Conservation (phyloP, 192 early-diverging fungal genomes). For the Coemansia sp. region DNA sequence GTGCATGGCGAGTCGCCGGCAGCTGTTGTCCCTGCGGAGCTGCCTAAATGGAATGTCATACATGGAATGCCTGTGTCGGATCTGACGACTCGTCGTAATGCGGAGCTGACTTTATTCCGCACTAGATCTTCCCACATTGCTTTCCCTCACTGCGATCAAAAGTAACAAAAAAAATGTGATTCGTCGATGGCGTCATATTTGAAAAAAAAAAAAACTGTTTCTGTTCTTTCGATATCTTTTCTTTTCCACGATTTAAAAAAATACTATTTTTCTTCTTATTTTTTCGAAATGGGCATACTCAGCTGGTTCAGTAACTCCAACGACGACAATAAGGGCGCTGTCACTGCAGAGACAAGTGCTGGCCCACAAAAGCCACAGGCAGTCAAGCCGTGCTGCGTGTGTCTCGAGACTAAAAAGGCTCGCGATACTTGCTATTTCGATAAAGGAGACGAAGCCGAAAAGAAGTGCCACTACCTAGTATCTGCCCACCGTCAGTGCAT, state of each 20-base stretch:
- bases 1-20: constrained; percentile 17
- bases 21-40: constrained; percentile 9
- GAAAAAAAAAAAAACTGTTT: not conserved
- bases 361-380: not conserved
- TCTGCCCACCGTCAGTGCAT: constrained; percentile 88
- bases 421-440: constrained; percentile 89
- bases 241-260: not conserved
- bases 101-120: constrained; percentile 19
- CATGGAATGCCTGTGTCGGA: not conserved
- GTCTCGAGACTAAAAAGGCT: constrained; percentile 90
- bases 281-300: constrained; percentile 9
- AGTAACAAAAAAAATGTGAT: not conserved
- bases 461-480: constrained; percentile 87
- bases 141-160: not conserved
- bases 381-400: constrained; percentile 95
- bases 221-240: not conserved
- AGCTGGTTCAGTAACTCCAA: not conserved
- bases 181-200: not conserved
- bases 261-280: not conserved
- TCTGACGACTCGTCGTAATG: constrained; percentile 14
- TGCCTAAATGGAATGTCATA: constrained; percentile 13
- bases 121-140: not conserved
- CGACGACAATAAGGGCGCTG: constrained; percentile 6
- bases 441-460: constrained; percentile 70
- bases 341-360: not conserved